These are phyloP conservation scores for Petunia secreta DNA, from an alignment of 257 asterid species.

Conservation along the genomic window DNA sequence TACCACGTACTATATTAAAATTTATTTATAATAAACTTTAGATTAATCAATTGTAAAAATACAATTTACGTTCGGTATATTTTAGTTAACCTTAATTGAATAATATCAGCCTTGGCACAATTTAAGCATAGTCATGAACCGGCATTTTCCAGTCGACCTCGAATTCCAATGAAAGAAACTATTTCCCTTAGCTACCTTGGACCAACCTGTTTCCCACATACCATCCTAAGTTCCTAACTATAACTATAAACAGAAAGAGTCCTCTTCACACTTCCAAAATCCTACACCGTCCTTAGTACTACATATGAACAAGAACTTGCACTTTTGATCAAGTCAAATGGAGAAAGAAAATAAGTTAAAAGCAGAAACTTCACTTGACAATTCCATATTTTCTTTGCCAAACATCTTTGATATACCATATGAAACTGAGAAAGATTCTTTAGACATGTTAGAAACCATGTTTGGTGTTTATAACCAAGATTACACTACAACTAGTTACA, in stretches of 20 bases:
- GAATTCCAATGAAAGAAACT: neutral
- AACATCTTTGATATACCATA: conserved; percentile 25
- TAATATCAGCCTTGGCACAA: too few species aligned
- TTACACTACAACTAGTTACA: neutral
- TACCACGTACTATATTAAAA: too few species aligned
- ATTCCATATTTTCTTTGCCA: conserved; percentile 20
- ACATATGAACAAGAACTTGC: conserved; percentile 27
- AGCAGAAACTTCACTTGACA: conserved; percentile 19
- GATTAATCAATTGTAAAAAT: too few species aligned
- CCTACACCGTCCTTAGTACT: conserved; percentile 16
- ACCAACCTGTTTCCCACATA: conserved; percentile 32
- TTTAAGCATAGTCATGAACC: conserved; percentile 31
- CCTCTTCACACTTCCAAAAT: conserved; percentile 33
- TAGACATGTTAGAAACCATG: conserved; percentile 29
- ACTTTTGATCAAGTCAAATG: conserved; percentile 34
- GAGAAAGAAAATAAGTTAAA: conserved; percentile 14
- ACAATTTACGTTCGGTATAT: too few species aligned
- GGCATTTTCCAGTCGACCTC: conserved; percentile 60
- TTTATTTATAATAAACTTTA: too few species aligned
- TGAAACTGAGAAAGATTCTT: conserved; percentile 18
- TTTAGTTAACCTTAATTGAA: too few species aligned
- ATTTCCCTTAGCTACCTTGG: neutral
- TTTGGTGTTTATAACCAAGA: neutral
- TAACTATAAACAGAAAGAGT: conserved; percentile 8
- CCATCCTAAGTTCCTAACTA: neutral